A percentile compares a stretch with the other conserved stretches of the same genome.
These are phyloP conservation scores for Aureobasidium sp. DNA, from an alignment of 2,329 filamentous ascomycete genomes.

Conservation along the genomic window DNA sequence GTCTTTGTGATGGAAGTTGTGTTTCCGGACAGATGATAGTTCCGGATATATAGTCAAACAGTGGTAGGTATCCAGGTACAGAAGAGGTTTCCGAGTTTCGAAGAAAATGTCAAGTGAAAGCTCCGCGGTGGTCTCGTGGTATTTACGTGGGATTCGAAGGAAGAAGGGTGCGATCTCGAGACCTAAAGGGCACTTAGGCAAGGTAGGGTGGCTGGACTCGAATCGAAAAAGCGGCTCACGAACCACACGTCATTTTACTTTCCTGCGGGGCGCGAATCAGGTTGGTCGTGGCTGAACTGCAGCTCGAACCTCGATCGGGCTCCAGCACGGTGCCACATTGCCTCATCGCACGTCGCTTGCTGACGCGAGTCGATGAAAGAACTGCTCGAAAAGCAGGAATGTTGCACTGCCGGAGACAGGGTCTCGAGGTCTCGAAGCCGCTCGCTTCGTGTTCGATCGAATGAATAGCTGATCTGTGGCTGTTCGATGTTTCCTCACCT, in stretches of 20 bases:
- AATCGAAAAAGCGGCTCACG: neutral
- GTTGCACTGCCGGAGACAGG: conserved; percentile 1
- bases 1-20: neutral
- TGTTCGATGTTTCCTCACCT: neutral
- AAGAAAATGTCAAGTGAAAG: neutral
- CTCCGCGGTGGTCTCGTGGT: neutral
- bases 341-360: conserved; percentile 14
- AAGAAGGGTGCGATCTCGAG: conserved; percentile 14
- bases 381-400: conserved; percentile 7
- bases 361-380: conserved; percentile 10
- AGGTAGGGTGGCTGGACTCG: conserved; percentile 5
- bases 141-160: neutral
- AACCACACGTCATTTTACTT: conserved; percentile 9
- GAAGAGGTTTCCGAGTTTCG: neutral
- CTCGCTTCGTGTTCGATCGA: neutral
- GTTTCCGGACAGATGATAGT: neutral
- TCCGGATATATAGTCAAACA: neutral
- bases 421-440: neutral
- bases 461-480: conserved; percentile 11
- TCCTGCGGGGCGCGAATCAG: conserved; percentile 10
- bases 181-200: conserved; percentile 9
- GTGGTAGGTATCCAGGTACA: neutral
- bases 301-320: conserved; percentile 6
- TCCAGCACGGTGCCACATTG: conserved; percentile 11
- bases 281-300: conserved; percentile 9